Evolutionary conservation across 2,329 filamentous ascomycete species (phyloP).

Genomic region (Sordariomycetes sp.): DNA sequence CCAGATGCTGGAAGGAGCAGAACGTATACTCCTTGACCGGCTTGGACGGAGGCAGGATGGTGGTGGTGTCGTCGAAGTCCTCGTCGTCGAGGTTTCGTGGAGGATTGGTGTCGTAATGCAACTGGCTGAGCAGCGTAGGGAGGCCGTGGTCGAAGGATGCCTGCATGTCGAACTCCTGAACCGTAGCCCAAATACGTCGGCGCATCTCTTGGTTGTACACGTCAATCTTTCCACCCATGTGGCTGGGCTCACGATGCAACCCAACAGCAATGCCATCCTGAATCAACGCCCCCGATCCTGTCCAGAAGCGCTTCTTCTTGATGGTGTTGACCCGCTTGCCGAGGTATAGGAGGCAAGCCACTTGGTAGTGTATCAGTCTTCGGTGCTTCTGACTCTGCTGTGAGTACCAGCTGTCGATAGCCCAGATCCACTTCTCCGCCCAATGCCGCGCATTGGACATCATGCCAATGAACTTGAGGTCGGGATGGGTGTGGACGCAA

Average conservation of each 20-base stretch:
- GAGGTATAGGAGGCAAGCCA: constrained; percentile 49
- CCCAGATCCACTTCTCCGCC: constrained; percentile 47
- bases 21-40: constrained; percentile 45
- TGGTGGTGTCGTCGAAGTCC: constrained; percentile 44
- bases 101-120: constrained; percentile 45
- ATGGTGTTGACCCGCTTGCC: constrained; percentile 53
- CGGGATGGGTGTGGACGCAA: constrained; percentile 43
- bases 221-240: constrained; percentile 44
- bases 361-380: constrained; percentile 50
- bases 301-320: constrained; percentile 58
- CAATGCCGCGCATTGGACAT: constrained; percentile 46
- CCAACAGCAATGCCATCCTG: constrained; percentile 50
- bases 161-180: constrained; percentile 54
- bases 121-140: constrained; percentile 46
- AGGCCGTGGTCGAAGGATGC: constrained; percentile 52
- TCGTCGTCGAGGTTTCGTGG: constrained; percentile 50
- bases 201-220: constrained; percentile 55
- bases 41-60: constrained; percentile 40
- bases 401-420: constrained; percentile 43
- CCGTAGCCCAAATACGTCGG: constrained; percentile 50
- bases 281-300: constrained; percentile 43
- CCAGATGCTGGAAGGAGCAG: constrained; percentile 49
- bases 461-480: constrained; percentile 47
- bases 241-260: constrained; percentile 49
- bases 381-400: constrained; percentile 53